phyloP scores from a whole-genome alignment of 2,329 filamentous ascomycete species.

The Truncatella angustata region DNA sequence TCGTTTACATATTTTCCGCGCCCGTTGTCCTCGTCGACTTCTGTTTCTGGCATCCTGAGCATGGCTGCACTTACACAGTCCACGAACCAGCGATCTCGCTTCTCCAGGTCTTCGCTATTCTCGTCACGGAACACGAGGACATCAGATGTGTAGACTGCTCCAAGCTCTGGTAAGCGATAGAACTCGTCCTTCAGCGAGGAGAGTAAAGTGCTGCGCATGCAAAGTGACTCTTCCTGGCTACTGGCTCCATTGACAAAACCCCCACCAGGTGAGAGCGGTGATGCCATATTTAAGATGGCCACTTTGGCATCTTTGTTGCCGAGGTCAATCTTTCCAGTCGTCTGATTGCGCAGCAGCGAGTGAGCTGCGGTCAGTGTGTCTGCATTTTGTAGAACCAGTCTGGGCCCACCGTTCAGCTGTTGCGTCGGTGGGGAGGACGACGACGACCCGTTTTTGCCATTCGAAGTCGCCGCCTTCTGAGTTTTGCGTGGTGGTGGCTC shows the following conservation, averaged over 20 bases:
- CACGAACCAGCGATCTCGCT: constrained; percentile 54
- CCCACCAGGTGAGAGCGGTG: constrained; percentile 58
- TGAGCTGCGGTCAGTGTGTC: constrained; percentile 55
- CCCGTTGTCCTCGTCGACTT: constrained; percentile 23
- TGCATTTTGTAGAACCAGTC: constrained; percentile 43
- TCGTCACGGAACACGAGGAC: constrained; percentile 55
- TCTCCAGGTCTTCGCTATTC: constrained; percentile 34
- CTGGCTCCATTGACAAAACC: constrained; percentile 59
- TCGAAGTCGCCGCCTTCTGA: neutral
- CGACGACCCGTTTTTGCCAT: neutral
- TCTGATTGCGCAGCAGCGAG: constrained; percentile 23
- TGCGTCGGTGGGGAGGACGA: too few relatives aligned
- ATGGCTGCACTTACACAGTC: constrained; percentile 59
- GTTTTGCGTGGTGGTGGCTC: constrained; percentile 21
- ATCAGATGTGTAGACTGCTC: constrained; percentile 55
- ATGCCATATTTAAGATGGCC: constrained; percentile 63
- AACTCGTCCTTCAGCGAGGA: constrained; percentile 56
- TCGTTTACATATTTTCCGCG: constrained; percentile 36
- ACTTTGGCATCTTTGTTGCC: constrained; percentile 31
- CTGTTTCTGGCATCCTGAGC: constrained; percentile 54
- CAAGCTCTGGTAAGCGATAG: constrained; percentile 59
- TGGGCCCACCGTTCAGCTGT: constrained; percentile 22
- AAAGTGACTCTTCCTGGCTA: constrained; percentile 61
- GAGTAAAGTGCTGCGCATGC: constrained; percentile 58
- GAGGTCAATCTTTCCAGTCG: constrained; percentile 11